phyloP scores from a whole-genome alignment of 352 stramenopile species.

The Globisporangium paddicum region DNA sequence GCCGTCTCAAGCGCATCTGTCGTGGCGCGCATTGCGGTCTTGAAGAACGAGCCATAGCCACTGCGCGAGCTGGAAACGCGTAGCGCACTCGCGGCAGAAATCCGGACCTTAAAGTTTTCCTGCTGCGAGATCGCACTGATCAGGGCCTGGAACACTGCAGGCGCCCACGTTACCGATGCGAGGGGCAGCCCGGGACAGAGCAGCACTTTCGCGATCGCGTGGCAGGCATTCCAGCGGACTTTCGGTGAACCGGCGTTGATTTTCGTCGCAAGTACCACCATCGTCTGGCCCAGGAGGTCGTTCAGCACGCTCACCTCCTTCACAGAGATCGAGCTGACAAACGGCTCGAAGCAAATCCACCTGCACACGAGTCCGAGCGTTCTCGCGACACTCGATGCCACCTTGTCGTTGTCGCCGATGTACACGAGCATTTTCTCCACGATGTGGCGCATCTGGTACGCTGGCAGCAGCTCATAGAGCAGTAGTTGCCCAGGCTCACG shows the following conservation, averaged over 20 bases:
- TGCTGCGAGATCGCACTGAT: constrained; percentile 76
- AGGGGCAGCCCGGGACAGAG: constrained; percentile 73
- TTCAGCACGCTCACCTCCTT: constrained; percentile 34
- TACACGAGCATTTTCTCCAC: constrained; percentile 83
- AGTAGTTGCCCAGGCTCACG: constrained; percentile 17
- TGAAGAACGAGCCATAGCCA: constrained; percentile 75
- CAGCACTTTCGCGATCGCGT: constrained; percentile 85
- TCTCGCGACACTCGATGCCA: constrained; percentile 77
- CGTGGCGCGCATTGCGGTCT: constrained; percentile 49
- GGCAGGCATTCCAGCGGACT: constrained; percentile 84
- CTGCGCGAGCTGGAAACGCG: constrained; percentile 63
- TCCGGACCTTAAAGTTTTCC: constrained; percentile 89
- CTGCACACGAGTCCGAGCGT: constrained; percentile 77
- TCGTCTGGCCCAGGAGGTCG: constrained; percentile 61
- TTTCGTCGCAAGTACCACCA: constrained; percentile 64
- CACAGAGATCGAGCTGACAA: constrained; percentile 27
- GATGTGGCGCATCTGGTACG: constrained; percentile 54
- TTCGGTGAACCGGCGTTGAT: constrained; percentile 80
- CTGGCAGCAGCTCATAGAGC: constrained; percentile 65
- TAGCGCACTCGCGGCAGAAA: constrained; percentile 74
- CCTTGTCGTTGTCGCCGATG: constrained; percentile 88
- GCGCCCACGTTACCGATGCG: constrained; percentile 71
- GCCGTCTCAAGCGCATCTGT: constrained; percentile 80
- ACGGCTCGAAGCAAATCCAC: constrained; percentile 73
- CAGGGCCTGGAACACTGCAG: constrained; percentile 69